These are phyloP conservation scores for Penicillium sp. DNA, from an alignment of 2,329 filamentous ascomycete genomes.

Conservation along the genomic window DNA sequence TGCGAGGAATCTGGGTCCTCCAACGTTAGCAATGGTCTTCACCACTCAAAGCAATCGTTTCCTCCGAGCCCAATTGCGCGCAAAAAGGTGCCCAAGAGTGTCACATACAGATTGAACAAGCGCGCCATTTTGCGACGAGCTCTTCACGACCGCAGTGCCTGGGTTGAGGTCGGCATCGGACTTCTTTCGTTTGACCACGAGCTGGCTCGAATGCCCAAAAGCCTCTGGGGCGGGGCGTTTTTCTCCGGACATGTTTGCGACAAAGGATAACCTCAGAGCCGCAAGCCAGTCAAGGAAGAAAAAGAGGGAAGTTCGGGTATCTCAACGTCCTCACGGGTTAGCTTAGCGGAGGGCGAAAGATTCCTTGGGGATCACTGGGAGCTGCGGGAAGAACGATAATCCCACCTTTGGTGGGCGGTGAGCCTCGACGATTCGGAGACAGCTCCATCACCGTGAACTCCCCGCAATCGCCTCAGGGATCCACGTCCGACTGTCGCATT, in stretches of 20 bases:
- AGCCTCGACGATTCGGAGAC: conserved; percentile 16
- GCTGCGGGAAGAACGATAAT: conserved; percentile 30
- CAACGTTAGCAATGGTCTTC: conserved; percentile 14
- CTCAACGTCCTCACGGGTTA: not conserved
- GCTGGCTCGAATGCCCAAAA: conserved; percentile 71
- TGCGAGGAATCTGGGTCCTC: conserved; percentile 66
- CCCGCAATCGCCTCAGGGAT: conserved; percentile 24
- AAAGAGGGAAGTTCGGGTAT: conserved; percentile 3
- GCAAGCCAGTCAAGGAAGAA: not conserved
- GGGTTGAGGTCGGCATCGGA: conserved; percentile 61
- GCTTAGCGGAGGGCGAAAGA: conserved; percentile 18
- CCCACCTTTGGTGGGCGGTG: conserved; percentile 25
- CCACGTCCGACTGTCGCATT: conserved; percentile 13
- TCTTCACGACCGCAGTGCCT: conserved; percentile 58
- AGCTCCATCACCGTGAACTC: conserved; percentile 22
- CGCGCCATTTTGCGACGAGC: conserved; percentile 60
- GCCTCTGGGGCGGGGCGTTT: conserved; percentile 88
- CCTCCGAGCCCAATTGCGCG: not conserved
- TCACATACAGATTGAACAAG: conserved; percentile 66
- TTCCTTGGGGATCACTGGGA: conserved; percentile 15
- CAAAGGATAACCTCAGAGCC: not conserved
- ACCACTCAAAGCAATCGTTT: not conserved
- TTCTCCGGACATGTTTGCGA: conserved; percentile 73
- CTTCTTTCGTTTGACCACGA: conserved; percentile 89
- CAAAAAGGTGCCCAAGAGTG: not conserved